These are phyloP conservation scores for Hygrophila difformis DNA, from an alignment of 257 asterid genomes.

Conservation along the genomic window DNA sequence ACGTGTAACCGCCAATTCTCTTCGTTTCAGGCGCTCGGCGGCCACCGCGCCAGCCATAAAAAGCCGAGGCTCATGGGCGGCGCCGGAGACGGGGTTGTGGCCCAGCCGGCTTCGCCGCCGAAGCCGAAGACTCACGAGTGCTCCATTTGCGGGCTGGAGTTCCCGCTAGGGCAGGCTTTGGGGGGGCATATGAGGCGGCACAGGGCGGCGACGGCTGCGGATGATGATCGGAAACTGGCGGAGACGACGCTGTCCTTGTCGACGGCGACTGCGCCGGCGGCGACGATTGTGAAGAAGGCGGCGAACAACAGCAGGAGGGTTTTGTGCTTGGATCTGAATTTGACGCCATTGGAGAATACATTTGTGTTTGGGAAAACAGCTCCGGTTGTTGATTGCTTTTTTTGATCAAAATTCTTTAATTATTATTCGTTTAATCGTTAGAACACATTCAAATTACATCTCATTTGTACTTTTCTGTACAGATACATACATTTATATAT, in stretches of 20 bases:
- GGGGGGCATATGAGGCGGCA: conserved; percentile 51
- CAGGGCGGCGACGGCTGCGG: conserved; percentile 8
- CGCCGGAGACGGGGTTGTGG: background rate
- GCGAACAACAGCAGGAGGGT: conserved; percentile 16
- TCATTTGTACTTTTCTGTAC: no score
- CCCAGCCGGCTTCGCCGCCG: conserved; percentile 15
- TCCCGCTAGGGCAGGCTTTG: conserved; percentile 36
- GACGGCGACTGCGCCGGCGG: conserved; percentile 9
- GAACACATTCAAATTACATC: no score
- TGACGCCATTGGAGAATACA: conserved; percentile 34
- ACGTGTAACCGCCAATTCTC: conserved; percentile 54
- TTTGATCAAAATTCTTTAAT: conserved; percentile 1
- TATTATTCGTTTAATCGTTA: background rate
- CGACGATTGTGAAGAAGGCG: conserved; percentile 26
- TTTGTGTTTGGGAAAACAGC: conserved; percentile 16
- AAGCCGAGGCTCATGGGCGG: conserved; percentile 26
- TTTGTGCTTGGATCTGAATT: conserved; percentile 34
- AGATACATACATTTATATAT: no score
- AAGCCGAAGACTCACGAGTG: conserved; percentile 41
- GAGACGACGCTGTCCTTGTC: conserved; percentile 8
- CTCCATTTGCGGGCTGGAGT: conserved; percentile 35
- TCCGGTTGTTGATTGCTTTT: conserved; percentile 11
- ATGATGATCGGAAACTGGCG: conserved; percentile 2
- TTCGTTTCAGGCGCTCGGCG: conserved; percentile 83
- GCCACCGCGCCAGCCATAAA: conserved; percentile 78